Conservation (phyloP, 805 yeast genomes). For the Yarrowia deformans region DNA sequence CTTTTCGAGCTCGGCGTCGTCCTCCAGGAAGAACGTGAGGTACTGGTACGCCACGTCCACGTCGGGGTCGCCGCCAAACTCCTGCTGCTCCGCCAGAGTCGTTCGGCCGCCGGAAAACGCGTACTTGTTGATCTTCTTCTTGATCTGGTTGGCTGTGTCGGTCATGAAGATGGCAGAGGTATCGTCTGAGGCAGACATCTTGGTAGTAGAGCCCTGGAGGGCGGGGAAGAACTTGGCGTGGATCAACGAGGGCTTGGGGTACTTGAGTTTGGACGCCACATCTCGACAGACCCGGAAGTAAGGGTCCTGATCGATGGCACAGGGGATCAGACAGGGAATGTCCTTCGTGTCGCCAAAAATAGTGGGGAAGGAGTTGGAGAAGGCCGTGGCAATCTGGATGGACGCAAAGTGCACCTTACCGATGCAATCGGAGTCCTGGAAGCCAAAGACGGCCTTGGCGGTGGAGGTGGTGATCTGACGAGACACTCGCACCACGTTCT, state of each 20-base stretch:
- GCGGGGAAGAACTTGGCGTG: slow-evolving; percentile 99
- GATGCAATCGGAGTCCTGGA: slow-evolving; percentile 91
- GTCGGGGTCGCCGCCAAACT: slow-evolving; percentile 91
- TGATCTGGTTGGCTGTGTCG: slow-evolving; percentile 89
- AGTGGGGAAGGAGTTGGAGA: slow-evolving; percentile 95
- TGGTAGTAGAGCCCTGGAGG: slow-evolving; percentile 91
- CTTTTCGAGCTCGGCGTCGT: slow-evolving; percentile 75
- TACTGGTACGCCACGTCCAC: slow-evolving; percentile 96
- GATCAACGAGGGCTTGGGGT: slow-evolving; percentile 86
- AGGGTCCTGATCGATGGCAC: slow-evolving; percentile 99
- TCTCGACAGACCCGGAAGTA: slow-evolving; percentile 97
- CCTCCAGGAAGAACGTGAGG: slow-evolving; percentile 85
- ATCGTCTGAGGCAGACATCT: slow-evolving; percentile 95
- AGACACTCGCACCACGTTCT: slow-evolving; percentile 89
- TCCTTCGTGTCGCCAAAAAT: slow-evolving; percentile 84
- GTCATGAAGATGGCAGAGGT: slow-evolving; percentile 93
- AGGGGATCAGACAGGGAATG: slow-evolving; percentile 96
- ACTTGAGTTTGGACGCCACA: slow-evolving; percentile 92
- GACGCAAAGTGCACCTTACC: slow-evolving; percentile 96
- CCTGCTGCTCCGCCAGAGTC: slow-evolving; percentile 88
- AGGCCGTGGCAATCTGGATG: slow-evolving; percentile 93
- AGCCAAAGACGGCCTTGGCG: slow-evolving; percentile 96
- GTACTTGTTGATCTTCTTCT: slow-evolving; percentile 92
- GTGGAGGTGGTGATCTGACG: slow-evolving; percentile 97
- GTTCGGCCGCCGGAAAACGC: slow-evolving; percentile 96